These are phyloP conservation scores for Boletus vinaceobasis DNA, from an alignment of 768 basidiomycete genomes.

Conservation along the genomic window DNA sequence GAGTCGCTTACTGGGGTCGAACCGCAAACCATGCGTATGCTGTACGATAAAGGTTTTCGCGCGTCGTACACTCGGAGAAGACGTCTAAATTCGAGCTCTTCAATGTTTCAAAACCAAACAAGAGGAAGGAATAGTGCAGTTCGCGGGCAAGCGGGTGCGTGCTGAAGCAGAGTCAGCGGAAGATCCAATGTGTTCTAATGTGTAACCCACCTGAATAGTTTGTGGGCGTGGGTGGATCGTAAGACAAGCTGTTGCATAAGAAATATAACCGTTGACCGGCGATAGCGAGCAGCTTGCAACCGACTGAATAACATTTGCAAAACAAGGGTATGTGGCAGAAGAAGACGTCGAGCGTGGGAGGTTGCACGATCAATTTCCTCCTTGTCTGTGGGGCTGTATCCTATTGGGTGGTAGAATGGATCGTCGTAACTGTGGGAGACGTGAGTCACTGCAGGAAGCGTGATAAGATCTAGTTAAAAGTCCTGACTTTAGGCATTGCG, in stretches of 20 bases:
- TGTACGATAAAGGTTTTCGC: slow-evolving; percentile 71
- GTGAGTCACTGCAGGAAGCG: slow-evolving; percentile 4
- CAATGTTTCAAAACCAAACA: slow-evolving; percentile 91
- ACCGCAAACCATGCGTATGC: slow-evolving; percentile 94
- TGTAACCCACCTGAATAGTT: slow-evolving; percentile 63
- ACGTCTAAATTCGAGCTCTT: slow-evolving; percentile 85
- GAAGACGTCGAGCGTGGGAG: slow-evolving; percentile 64
- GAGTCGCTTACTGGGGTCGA: slow-evolving; percentile 73
- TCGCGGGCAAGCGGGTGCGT: slow-evolving; percentile 92
- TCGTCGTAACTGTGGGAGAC: slow-evolving; percentile 65
- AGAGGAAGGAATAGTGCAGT: slow-evolving; percentile 81
- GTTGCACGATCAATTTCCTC: slow-evolving; percentile 72
- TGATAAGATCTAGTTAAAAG: slow-evolving; percentile 8
- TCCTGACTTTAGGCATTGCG: slow-evolving; percentile 70
- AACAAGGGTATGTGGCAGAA: slow-evolving; percentile 80
- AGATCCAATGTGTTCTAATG: neutral
- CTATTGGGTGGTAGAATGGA: slow-evolving; percentile 82
- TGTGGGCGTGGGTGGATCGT: slow-evolving; percentile 69
- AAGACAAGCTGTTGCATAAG: slow-evolving; percentile 82
- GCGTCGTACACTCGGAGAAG: slow-evolving; percentile 70
- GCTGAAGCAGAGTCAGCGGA: slow-evolving; percentile 38
- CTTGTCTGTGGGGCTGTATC: slow-evolving; percentile 89
- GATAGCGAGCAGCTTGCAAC: slow-evolving; percentile 90
- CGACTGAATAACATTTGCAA: slow-evolving; percentile 88
- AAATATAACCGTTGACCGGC: slow-evolving; percentile 78